These are phyloP conservation scores for Candida adriatica DNA, from an alignment of 805 yeast genomes.

Conservation along the genomic window DNA sequence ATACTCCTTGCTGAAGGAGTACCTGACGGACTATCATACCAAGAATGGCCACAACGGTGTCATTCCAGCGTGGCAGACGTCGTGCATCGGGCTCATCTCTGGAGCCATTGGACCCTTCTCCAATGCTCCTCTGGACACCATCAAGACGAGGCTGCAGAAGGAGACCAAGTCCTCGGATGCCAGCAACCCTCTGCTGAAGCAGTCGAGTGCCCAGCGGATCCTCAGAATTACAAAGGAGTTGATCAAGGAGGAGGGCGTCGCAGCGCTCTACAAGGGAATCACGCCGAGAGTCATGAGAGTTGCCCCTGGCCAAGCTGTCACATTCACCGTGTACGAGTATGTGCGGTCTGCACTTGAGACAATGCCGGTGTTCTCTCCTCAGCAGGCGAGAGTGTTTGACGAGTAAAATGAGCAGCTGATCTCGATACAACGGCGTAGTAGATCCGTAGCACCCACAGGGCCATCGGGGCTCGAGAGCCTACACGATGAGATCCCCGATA, in stretches of 20 bases:
- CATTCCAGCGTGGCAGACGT: conserved; percentile 92
- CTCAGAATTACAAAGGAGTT: conserved; percentile 73
- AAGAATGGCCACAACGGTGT: conserved; percentile 31
- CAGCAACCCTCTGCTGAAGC: conserved; percentile 27
- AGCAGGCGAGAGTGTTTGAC: conserved; percentile 25
- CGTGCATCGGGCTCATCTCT: conserved; percentile 80
- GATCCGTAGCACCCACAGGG: too few species aligned
- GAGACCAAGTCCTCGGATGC: conserved; percentile 52
- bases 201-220: conserved; percentile 70
- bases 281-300: conserved; percentile 99
- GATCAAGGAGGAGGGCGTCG: conserved; percentile 81
- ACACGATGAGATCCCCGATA: too few species aligned
- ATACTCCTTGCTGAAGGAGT: conserved; percentile 76
- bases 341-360: conserved; percentile 61
- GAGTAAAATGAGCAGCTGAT: conserved; percentile 19
- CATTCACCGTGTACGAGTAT: conserved; percentile 92
- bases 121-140: conserved; percentile 95
- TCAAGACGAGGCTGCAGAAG: conserved; percentile 93
- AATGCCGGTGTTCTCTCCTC: conserved; percentile 23
- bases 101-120: conserved; percentile 98
- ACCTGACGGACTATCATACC: conserved; percentile 54
- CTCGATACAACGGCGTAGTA: too few species aligned
- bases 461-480: too few species aligned
- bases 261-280: conserved; percentile 91
- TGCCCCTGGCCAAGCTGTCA: conserved; percentile 99